Percentiles rank a stretch among this genome's conserved stretches.
These are phyloP conservation scores for Orbilia quercus DNA, from an alignment of 2,329 filamentous ascomycete genomes.

Conservation along the genomic window DNA sequence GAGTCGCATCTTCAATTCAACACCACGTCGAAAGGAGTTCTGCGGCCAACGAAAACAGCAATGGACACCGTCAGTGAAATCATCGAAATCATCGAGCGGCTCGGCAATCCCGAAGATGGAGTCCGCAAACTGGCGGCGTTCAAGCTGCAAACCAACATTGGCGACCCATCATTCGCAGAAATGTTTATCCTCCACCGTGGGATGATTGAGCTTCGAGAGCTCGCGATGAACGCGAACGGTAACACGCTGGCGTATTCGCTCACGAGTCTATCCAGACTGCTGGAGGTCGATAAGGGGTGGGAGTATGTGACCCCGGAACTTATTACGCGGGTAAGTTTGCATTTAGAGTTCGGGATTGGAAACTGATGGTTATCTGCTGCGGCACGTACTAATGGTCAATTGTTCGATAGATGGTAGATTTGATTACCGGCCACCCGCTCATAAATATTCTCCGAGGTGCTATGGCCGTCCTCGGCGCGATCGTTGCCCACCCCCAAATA, in stretches of 20 bases:
- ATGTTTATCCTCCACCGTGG: slow-evolving; percentile 93
- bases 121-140: slow-evolving; percentile 98
- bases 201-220: slow-evolving; percentile 79
- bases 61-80: slow-evolving; percentile 61
- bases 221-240: slow-evolving; percentile 85
- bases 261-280: slow-evolving; percentile 83
- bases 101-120: slow-evolving; percentile 71
- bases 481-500: slow-evolving; percentile 84
- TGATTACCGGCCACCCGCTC: slow-evolving; percentile 92
- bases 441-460: slow-evolving; percentile 97
- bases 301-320: slow-evolving; percentile 71
- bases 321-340: slow-evolving; percentile 70
- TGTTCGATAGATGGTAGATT: slow-evolving; percentile 75
- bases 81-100: slow-evolving; percentile 61
- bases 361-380: slow-evolving; percentile 12
- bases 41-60: slow-evolving; percentile 14
- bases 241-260: slow-evolving; percentile 97
- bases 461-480: slow-evolving; percentile 94
- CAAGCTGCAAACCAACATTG: slow-evolving; percentile 94
- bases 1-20: slow-evolving; percentile 28
- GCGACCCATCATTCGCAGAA: slow-evolving; percentile 95
- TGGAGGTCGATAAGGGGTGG: slow-evolving; percentile 99
- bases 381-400: slow-evolving; percentile 61
- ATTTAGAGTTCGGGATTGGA: slow-evolving; percentile 12
- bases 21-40: slow-evolving; percentile 31